Base-by-base conservation (phyloP, 768 basidiomycete species). In the Candolleomyces aberdarensis region DNA sequence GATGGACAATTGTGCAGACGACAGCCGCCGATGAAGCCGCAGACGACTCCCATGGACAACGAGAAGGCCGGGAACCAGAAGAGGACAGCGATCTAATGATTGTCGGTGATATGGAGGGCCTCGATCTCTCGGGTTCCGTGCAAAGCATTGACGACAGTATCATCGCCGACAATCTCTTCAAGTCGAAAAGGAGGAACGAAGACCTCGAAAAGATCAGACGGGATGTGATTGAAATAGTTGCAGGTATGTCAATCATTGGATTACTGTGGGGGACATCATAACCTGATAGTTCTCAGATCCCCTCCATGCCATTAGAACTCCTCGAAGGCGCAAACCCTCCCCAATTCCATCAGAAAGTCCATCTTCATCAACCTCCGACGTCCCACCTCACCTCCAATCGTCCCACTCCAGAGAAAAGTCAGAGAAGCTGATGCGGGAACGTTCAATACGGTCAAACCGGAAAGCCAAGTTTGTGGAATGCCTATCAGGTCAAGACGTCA, bases 401-500 rank as follows among this genome's bases (percentile, higher is more conserved):
- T 19, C 46, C 17, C 60, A 61, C 31, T 49, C 36, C n/a, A 46
- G 60, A 17, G 55, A 84, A 61, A 79, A 76, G 58, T 77, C 82
- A 1, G 86, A 85, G 68, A 89, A 85, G 65, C 79, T 89, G 17
- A 75, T 83, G 69, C 83, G 91, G 20, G 89, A 92, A 72, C 82
- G 83, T 17, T 93, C 91, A 10, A 89, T 93, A 70, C 83, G 86
- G 59, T 85, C 88, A 11, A 92, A 89, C 69, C 82, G 90, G 64
- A 84, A 86, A 57, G 82, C 87, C 62, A 95, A 93, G 68, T 94
- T 96, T 70, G 76, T 91, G 44, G 88, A 91, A 60, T 94, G 91
- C 71, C 74, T 96, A 47, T 81, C 80, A 31, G 82, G 80, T 61
- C 85, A 88, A 57, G 90, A 93, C 64, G 87, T 96, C 53, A 89